Conservation (phyloP, 805 yeast species). For the Grigorovia transvaalensis region DNA sequence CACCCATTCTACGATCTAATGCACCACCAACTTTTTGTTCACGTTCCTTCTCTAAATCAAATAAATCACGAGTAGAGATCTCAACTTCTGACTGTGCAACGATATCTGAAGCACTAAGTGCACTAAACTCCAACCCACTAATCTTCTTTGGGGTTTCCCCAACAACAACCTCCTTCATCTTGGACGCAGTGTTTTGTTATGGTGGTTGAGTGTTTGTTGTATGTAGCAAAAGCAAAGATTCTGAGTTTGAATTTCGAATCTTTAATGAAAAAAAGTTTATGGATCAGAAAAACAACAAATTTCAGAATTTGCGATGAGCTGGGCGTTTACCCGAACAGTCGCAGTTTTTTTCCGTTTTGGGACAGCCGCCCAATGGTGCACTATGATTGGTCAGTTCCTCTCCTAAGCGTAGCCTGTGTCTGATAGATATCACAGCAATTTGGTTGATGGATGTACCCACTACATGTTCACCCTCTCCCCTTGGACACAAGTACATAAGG, state of each 20-base stretch:
- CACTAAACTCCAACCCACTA: constrained; percentile 84
- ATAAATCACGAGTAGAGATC: constrained; percentile 80
- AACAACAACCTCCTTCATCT: constrained; percentile 34
- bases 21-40: constrained; percentile 81
- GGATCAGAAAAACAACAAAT: not conserved
- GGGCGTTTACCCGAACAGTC: too few species aligned
- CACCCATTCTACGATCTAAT: constrained; percentile 88
- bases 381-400: too few species aligned
- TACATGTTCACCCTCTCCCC: too few species aligned
- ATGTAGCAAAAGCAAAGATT: not conserved
- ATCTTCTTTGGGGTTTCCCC: constrained; percentile 87
- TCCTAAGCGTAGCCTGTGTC: too few species aligned
- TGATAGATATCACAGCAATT: too few species aligned
- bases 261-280: not conserved
- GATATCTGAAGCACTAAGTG: constrained; percentile 84
- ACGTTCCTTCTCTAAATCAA: constrained; percentile 83
- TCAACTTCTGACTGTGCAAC: constrained; percentile 92
- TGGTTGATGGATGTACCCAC: too few species aligned
- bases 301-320: too few species aligned
- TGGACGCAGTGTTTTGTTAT: too few species aligned
- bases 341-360: too few species aligned
- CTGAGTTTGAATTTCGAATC: not conserved
- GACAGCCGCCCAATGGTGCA: too few species aligned
- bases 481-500: too few species aligned
- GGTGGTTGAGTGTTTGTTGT: not conserved